phyloP scores from a whole-genome alignment of 805 yeast species.

The Pichia sporocuriosa region DNA sequence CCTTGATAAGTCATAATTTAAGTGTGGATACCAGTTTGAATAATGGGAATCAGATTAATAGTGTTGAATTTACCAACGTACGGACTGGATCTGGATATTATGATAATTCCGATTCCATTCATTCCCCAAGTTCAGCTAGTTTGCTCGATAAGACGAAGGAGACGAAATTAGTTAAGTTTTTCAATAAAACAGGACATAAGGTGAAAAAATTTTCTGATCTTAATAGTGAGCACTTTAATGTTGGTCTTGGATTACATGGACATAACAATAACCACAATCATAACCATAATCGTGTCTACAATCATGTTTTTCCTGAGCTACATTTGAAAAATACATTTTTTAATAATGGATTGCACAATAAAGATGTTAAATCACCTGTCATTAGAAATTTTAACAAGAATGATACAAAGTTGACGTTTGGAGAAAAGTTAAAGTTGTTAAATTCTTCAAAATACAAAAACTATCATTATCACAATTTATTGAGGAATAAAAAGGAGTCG shows the following conservation, averaged over 20 bases:
- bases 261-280: not conserved
- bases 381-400: constrained; percentile 25
- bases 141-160: constrained; percentile 7
- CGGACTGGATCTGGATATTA: constrained; percentile 12
- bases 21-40: constrained; percentile 1
- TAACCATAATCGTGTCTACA: not conserved
- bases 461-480: constrained; percentile 21
- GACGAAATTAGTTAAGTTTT: constrained; percentile 5
- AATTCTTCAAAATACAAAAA: constrained; percentile 25
- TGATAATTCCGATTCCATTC: constrained; percentile 1
- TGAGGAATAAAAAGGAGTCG: constrained; percentile 26
- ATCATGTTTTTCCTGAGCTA: not conserved
- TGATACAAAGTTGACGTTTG: constrained; percentile 21
- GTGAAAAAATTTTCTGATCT: constrained; percentile 10
- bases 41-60: constrained; percentile 10
- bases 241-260: constrained; percentile 6
- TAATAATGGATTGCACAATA: constrained; percentile 6
- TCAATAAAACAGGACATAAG: constrained; percentile 6
- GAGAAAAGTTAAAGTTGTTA: constrained; percentile 11
- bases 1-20: constrained; percentile 12
- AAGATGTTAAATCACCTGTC: constrained; percentile 27
- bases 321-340: not conserved
- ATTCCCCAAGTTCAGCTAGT: constrained; percentile 6
- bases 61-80: constrained; percentile 31
- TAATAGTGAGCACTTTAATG: constrained; percentile 1